Base-by-base conservation (phyloP, 1,139 yeast genomes). In the Zhuliangozyma blackwelliae region DNA sequence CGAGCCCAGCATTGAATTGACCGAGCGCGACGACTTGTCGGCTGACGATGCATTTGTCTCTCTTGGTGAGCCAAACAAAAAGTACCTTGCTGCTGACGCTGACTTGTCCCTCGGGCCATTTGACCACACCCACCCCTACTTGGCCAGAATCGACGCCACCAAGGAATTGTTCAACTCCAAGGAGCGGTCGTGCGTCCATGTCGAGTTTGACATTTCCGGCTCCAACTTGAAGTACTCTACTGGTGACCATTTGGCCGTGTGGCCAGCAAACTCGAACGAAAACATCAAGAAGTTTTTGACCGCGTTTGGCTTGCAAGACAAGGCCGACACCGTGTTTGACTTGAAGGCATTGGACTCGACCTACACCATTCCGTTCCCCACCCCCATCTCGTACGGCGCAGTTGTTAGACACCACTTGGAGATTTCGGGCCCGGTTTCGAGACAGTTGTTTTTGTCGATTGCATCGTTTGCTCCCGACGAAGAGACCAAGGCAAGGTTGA, bases 211-310 rank as follows among this genome's bases (percentile, higher is more conserved):
- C 53, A 65, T 89, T 35, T 72, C 88, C 2, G 75, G 65, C 29
- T 77, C 94, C 4, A 84, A 85, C 52, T 68, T 92, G 56, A 80
- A 83, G 54, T 92, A 92, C 61, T 72, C 89, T 36, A 92, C 98
- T 9, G 98, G 98, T 59, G 98, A 92, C 59, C 98, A 92, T 63
- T 67, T 92, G 49, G 97, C 96, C 10, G 68, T 92, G 41, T 86
- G 97, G 95, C 92, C 97, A 29, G 87, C 94, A 29, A 92, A 92
- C 61, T 70, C 95, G 4, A 72, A 82, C 54, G 88, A 82, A 54
- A 80, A 86, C 52, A 82, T 89, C 31, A 71, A 67, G 13, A 68
- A 72, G 30, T 84, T 92, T 50, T 63, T 84, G 44, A 52, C 66
- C 35, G 79, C 86, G 8, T 77, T 90, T 45, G 83, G 77, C 28